Conservation (phyloP, 2,329 filamentous ascomycete genomes). For the Teratosphaeria viscida region DNA sequence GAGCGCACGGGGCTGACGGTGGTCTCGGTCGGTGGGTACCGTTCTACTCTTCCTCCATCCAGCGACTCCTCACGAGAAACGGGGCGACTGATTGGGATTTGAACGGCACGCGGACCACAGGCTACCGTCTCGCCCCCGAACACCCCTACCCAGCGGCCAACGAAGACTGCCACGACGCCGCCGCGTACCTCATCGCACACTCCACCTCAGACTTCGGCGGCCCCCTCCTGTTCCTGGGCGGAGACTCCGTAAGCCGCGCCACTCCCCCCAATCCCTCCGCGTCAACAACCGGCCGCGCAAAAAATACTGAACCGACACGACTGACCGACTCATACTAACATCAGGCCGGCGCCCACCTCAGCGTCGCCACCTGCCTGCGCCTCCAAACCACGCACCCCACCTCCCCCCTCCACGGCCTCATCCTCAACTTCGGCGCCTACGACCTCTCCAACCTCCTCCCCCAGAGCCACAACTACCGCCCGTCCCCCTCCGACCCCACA, state of each 20-base stretch:
- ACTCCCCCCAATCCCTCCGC: no score
- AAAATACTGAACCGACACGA: no score
- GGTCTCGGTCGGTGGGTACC: slow-evolving; percentile 33
- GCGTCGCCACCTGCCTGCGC: slow-evolving; percentile 37
- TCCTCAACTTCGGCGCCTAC: slow-evolving; percentile 45
- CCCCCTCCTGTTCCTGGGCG: slow-evolving; percentile 31
- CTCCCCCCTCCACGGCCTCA: slow-evolving; percentile 39
- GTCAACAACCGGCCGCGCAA: no score
- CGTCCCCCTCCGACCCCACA: background rate
- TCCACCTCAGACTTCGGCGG: slow-evolving; percentile 33
- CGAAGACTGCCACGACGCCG: slow-evolving; percentile 49
- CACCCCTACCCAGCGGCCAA: slow-evolving; percentile 45
- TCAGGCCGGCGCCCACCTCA: slow-evolving; percentile 37
- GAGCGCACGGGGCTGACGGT: slow-evolving; percentile 39
- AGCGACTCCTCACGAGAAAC: no score
- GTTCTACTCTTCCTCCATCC: no score
- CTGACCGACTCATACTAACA: no score
- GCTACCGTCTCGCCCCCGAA: slow-evolving; percentile 52
- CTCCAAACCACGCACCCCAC: slow-evolving; percentile 30
- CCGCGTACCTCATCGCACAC: slow-evolving; percentile 43
- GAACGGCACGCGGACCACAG: slow-evolving; percentile 12
- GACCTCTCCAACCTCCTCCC: slow-evolving; percentile 38
- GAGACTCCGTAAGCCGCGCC: slow-evolving; percentile 34
- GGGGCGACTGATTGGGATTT: no score
- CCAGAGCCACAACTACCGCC: slow-evolving; percentile 31